phyloP scores from a whole-genome alignment of 805 yeast genomes.

The Candida maris region DNA sequence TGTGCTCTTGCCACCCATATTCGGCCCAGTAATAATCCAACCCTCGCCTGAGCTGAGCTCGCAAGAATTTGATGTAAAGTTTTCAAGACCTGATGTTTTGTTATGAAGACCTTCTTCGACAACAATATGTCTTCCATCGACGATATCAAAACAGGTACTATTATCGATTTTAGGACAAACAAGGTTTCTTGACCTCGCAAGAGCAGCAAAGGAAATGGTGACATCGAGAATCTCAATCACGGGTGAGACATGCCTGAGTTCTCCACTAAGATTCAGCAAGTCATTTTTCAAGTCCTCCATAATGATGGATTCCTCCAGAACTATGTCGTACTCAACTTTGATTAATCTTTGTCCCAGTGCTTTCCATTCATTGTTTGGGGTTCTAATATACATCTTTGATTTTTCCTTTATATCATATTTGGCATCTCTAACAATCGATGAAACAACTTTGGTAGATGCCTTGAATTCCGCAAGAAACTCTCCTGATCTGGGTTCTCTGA shows the following conservation, averaged over 20 bases:
- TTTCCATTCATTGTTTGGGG: conserved; percentile 49
- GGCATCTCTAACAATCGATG: conserved; percentile 12
- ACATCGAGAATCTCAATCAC: conserved; percentile 66
- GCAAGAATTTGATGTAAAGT: conserved; percentile 49
- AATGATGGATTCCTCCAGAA: conserved; percentile 51
- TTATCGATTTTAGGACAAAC: conserved; percentile 61
- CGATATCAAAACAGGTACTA: conserved; percentile 45
- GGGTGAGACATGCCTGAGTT: conserved; percentile 47
- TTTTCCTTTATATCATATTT: conserved; percentile 21
- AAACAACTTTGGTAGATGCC: conserved; percentile 24
- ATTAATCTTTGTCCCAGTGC: conserved; percentile 48
- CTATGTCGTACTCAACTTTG: conserved; percentile 43
- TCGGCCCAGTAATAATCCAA: conserved; percentile 83
- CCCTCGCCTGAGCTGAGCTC: conserved; percentile 28
- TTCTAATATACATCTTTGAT: conserved; percentile 26
- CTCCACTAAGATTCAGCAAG: conserved; percentile 41
- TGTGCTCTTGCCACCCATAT: conserved; percentile 84
- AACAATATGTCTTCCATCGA: conserved; percentile 76
- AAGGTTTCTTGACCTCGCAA: conserved; percentile 66
- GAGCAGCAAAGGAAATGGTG: conserved; percentile 62
- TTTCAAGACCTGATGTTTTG: conserved; percentile 36
- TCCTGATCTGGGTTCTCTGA: conserved; percentile 24
- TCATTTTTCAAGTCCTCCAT: conserved; percentile 45
- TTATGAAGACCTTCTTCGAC: conserved; percentile 71
- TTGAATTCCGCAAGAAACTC: conserved; percentile 27